Evolutionary conservation across 352 stramenopile genomes (phyloP).

Genomic region (Phytopythium chamaehyphon): DNA sequence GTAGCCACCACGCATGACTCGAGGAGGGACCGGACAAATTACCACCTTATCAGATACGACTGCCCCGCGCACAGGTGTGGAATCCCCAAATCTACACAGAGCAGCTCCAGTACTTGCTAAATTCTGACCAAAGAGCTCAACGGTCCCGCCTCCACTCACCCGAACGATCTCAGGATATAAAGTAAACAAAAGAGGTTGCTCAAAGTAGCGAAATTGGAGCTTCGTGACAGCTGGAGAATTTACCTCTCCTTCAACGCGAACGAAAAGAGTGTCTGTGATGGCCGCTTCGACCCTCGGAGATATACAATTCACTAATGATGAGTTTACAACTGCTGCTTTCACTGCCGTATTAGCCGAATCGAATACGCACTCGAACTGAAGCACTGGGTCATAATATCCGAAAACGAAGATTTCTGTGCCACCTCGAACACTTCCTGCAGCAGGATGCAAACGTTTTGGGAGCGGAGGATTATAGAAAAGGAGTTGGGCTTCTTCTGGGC

Average conservation of each 20-base stretch:
- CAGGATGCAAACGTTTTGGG: conserved; percentile 17
- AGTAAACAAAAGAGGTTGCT: conserved; percentile 15
- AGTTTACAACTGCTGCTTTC: conserved; percentile 12
- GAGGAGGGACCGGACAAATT: conserved; percentile 19
- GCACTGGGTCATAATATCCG: conserved; percentile 15
- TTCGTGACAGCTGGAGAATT: not conserved
- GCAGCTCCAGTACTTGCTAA: conserved; percentile 18
- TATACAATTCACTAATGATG: conserved; percentile 15
- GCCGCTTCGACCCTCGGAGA: conserved; percentile 4
- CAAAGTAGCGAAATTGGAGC: conserved; percentile 15
- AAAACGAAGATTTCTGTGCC: conserved; percentile 16
- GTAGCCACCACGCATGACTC: conserved; percentile 16
- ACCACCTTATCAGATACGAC: conserved; percentile 28
- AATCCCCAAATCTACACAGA: conserved; percentile 36
- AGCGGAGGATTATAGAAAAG: conserved; percentile 14
- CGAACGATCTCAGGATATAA: conserved; percentile 17
- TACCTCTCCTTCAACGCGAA: conserved; percentile 3
- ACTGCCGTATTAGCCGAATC: not conserved
- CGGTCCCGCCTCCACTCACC: conserved; percentile 17
- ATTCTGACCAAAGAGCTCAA: conserved; percentile 29
- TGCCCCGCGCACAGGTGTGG: not conserved
- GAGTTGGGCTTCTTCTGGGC: conserved; percentile 9
- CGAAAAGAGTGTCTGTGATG: conserved; percentile 4
- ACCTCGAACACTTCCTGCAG: conserved; percentile 17
- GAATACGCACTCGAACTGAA: conserved; percentile 30